Percentiles rank a stretch among this genome's conserved stretches.
Evolutionary conservation across 345 rosid genomes (phyloP).

Genomic region (Psidium friedrichsthalianum): DNA sequence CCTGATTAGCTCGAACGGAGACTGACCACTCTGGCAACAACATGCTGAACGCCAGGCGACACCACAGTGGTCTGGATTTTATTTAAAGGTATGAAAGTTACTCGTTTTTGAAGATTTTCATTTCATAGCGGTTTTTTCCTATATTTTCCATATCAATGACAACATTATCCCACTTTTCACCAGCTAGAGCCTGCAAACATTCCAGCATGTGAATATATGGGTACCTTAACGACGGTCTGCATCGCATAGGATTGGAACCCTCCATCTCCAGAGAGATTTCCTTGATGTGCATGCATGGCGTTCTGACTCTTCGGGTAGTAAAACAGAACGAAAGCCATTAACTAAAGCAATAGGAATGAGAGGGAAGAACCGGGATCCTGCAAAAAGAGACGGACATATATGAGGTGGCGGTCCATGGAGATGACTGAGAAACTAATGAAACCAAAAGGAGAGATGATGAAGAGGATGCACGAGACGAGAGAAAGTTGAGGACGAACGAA

Average conservation of each 20-base stretch:
- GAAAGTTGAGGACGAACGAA: too few species aligned
- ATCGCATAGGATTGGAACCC: slow-evolving; percentile 95
- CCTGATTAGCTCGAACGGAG: too few species aligned
- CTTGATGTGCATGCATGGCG: slow-evolving; percentile 71
- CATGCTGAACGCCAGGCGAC: too few species aligned
- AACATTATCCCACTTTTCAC: slow-evolving; percentile 78
- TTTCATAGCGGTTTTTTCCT: slow-evolving; percentile 86
- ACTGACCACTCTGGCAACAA: too few species aligned
- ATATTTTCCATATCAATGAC: slow-evolving; percentile 90
- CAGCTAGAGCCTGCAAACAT: slow-evolving; percentile 70
- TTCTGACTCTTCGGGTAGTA: background rate
- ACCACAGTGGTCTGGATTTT: too few species aligned
- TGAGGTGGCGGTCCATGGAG: too few species aligned
- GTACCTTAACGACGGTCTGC: slow-evolving; percentile 48
- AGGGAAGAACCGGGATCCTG: background rate
- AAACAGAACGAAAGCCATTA: background rate
- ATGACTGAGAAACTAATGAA: too few species aligned
- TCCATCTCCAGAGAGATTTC: slow-evolving; percentile 61
- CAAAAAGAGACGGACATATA: too few species aligned
- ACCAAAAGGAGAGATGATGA: too few species aligned
- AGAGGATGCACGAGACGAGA: too few species aligned
- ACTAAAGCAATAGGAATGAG: background rate
- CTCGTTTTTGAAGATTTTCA: slow-evolving; percentile 82
- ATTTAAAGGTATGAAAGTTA: slow-evolving; percentile 64
- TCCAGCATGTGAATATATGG: background rate